Conservation (phyloP, 1,284 basidiomycete genomes). For the Lentinus polychrous region DNA sequence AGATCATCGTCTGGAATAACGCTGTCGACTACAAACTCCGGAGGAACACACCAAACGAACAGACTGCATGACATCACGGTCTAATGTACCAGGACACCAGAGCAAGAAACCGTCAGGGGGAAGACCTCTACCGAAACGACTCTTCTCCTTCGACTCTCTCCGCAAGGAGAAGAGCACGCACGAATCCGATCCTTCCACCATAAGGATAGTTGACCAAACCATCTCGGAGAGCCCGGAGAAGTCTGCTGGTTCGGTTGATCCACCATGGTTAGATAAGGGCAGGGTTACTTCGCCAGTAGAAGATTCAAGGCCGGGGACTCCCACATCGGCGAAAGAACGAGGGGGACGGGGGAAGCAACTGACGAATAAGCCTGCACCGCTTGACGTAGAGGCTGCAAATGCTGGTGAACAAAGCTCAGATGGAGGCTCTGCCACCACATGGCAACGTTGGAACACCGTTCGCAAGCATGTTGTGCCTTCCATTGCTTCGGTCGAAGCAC, state of each 20-base stretch:
- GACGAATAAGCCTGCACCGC: conserved; percentile 5
- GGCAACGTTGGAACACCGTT: conserved; percentile 45
- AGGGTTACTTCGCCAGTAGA: conserved; percentile 16
- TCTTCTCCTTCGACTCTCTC: conserved; percentile 30
- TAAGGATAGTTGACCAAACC: conserved; percentile 11
- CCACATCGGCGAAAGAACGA: neutral
- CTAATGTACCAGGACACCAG: neutral
- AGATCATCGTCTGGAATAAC: no score
- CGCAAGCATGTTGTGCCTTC: conserved; percentile 43
- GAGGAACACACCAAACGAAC: no score
- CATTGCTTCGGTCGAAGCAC: conserved; percentile 11
- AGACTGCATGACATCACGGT: neutral
- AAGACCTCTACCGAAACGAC: conserved; percentile 24
- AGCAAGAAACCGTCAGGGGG: conserved; percentile 26
- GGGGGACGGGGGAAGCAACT: neutral
- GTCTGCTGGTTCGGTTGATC: conserved; percentile 6
- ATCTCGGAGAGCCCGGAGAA: conserved; percentile 7
- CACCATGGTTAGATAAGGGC: conserved; percentile 15
- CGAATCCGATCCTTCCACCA: conserved; percentile 13
- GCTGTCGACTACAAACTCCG: no score
- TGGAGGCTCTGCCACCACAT: conserved; percentile 10
- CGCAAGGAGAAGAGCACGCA: conserved; percentile 19
- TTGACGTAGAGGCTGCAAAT: conserved; percentile 5
- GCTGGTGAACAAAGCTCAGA: conserved; percentile 1
- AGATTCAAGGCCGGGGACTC: conserved; percentile 1